Percentiles rank a stretch among this genome's conserved stretches.
phyloP scores from a whole-genome alignment of 345 rosid species.

The Populus davidiana region DNA sequence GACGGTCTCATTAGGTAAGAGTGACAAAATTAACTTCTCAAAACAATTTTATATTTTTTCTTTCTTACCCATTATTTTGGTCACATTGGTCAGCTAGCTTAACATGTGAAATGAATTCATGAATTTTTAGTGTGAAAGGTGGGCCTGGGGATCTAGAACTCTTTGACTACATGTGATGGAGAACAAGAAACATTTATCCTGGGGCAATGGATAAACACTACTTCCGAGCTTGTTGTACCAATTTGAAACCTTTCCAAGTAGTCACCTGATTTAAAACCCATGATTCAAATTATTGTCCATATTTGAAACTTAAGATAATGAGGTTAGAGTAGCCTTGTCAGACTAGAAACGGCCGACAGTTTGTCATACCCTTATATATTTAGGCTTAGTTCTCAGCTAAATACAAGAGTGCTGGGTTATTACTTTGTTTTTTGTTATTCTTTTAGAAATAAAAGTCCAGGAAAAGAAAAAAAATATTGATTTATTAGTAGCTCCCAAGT shows the following conservation, averaged over 20 bases:
- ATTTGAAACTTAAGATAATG: not conserved
- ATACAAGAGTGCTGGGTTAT: no score
- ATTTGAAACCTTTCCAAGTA: not conserved
- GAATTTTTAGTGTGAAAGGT: not conserved
- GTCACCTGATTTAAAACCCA: not conserved
- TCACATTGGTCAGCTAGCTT: not conserved
- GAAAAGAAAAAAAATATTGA: no score
- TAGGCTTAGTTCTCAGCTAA: no score
- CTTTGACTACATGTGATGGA: not conserved
- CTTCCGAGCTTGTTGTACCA: not conserved
- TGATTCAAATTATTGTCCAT: not conserved
- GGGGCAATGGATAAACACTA: not conserved
- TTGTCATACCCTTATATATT: accelerated
- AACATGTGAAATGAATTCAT: not conserved
- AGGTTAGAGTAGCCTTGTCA: not conserved
- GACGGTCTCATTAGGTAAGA: not conserved
- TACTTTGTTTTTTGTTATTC: no score
- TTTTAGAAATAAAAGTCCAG: no score
- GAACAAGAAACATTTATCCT: not conserved
- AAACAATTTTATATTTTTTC: not conserved
- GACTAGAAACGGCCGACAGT: no score
- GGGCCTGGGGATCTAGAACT: constrained; percentile 3
- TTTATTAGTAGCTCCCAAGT: no score
- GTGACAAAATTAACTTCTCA: not conserved
- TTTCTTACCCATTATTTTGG: not conserved